Conservation (phyloP, 163 green algal species). For the Trebouxiophyceae sp. region DNA sequence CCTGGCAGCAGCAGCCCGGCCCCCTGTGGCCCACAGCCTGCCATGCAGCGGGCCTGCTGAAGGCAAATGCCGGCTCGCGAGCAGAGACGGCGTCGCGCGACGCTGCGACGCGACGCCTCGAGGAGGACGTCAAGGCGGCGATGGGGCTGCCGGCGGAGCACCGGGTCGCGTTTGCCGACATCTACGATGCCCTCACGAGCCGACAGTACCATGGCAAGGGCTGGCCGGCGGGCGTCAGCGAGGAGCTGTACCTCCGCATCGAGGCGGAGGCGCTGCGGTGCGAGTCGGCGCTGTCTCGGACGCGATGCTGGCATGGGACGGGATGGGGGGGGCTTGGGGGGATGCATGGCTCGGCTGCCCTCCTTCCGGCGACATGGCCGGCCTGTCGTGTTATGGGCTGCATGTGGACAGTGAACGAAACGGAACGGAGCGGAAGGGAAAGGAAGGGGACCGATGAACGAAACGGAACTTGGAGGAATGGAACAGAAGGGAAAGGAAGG, state of each 20-base stretch:
- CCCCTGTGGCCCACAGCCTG: neutral
- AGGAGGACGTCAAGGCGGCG: slow-evolving; percentile 14
- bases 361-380: no score
- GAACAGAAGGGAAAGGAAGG: no score
- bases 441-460: no score
- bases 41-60: neutral
- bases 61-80: neutral
- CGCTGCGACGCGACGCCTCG: slow-evolving; percentile 12
- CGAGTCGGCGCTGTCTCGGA: neutral
- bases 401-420: no score
- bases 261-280: neutral
- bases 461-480: no score
- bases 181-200: slow-evolving; percentile 52
- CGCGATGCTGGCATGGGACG: no score
- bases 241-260: slow-evolving; percentile 1
- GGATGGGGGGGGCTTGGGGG: no score
- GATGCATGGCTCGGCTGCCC: no score
- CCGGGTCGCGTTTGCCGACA: slow-evolving; percentile 26
- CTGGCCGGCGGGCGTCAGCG: slow-evolving; percentile 17
- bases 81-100: slow-evolving; percentile 4
- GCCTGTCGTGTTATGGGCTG: no score
- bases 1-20: no score
- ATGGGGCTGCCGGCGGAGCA: slow-evolving; percentile 25
- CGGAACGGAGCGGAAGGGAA: no score
- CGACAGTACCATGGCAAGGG: slow-evolving; percentile 45